Conservation (phyloP, 2,329 filamentous ascomycete species). For the Hymenotorrendiella dingleyae region DNA sequence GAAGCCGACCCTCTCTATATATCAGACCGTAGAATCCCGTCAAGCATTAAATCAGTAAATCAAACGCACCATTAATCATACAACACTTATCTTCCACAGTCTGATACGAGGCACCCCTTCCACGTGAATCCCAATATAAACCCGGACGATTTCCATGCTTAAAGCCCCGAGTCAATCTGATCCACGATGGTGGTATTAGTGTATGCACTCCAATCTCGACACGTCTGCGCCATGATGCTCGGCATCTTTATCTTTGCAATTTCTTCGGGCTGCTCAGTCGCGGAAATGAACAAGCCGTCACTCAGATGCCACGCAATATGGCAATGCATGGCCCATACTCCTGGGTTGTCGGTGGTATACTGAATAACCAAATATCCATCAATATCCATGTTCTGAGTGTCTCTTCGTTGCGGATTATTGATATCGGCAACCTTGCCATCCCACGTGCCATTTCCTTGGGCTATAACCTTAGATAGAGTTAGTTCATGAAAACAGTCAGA, state of each 20-base stretch:
- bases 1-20: too few species aligned
- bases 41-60: too few species aligned
- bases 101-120: not conserved
- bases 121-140: not conserved
- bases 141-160: not conserved
- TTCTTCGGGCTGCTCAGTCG: constrained; percentile 31
- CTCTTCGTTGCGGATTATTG: not conserved
- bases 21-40: too few species aligned
- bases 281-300: not conserved
- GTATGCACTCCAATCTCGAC: constrained; percentile 44
- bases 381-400: not conserved
- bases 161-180: constrained; percentile 46
- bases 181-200: constrained; percentile 40
- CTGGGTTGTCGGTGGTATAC: constrained; percentile 43
- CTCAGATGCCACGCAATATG: constrained; percentile 35
- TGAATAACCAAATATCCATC: constrained; percentile 39
- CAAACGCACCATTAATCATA: not conserved
- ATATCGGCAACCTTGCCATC: not conserved
- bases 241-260: constrained; percentile 39
- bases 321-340: constrained; percentile 44
- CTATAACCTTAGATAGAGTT: not conserved
- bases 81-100: not conserved
- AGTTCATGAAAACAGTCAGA: not conserved
- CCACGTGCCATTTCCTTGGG: not conserved
- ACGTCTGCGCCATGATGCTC: constrained; percentile 43